phyloP scores from a whole-genome alignment of 805 yeast species.

The Trichomonascus vanleenenianus region DNA sequence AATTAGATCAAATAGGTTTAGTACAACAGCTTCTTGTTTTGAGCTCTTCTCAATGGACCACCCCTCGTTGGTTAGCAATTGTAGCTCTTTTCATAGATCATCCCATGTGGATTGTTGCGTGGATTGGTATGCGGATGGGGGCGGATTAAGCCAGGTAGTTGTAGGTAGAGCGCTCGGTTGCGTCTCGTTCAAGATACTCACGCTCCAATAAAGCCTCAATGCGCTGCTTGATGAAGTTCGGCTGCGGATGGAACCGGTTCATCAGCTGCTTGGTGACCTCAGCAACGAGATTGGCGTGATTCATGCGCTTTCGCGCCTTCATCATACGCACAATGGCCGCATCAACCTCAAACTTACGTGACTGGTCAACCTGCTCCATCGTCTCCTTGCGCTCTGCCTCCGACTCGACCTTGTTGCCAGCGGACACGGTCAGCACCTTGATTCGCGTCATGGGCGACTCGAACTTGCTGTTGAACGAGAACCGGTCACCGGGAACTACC shows the following conservation, averaged over 20 bases:
- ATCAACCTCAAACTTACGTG: constrained; percentile 61
- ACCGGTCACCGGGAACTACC: constrained; percentile 54
- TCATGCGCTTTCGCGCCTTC: constrained; percentile 58
- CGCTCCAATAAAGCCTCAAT: constrained; percentile 70
- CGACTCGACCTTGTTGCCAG: constrained; percentile 37
- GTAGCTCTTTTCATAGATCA: too few species aligned
- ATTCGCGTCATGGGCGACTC: constrained; percentile 60
- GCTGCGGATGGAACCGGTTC: constrained; percentile 61
- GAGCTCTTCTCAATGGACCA: too few species aligned
- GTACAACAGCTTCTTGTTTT: neutral
- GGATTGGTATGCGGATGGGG: neutral
- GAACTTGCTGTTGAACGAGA: constrained; percentile 60
- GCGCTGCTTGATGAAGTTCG: constrained; percentile 58
- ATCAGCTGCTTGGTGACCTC: constrained; percentile 55
- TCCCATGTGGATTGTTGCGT: neutral
- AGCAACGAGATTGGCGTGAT: constrained; percentile 58
- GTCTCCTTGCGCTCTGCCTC: constrained; percentile 46
- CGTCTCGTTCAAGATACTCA: constrained; percentile 72
- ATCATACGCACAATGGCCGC: constrained; percentile 85
- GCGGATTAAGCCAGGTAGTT: constrained; percentile 50
- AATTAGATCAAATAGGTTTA: neutral
- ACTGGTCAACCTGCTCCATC: constrained; percentile 48
- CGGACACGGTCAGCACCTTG: constrained; percentile 64
- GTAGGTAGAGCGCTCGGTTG: constrained; percentile 49
- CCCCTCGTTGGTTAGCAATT: too few species aligned